Base-by-base conservation (phyloP, 139 green algal genomes). In the Chlorella sp. region DNA sequence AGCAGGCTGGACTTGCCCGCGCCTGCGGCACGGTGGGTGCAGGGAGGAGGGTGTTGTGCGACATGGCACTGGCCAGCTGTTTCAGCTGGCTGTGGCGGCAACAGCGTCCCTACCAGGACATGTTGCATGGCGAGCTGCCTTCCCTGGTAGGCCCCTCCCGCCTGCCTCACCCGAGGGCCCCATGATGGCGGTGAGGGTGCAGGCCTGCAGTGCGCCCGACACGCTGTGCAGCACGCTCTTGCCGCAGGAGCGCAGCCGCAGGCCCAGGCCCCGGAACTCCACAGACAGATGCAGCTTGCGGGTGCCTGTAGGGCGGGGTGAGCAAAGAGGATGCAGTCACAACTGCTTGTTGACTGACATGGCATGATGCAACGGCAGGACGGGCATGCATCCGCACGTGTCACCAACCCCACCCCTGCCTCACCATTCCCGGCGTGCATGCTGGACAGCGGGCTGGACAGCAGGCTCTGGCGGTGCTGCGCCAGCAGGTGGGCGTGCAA, bases 1-100 rank as follows among this genome's bases (percentile, higher is more conserved):
- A 95, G 87, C 57, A 95, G 81, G 17, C 87, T 88, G 3, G 88
- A 91, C 82, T 95, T 95, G 26, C 92, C 92, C 74, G 80, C 79
- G 16, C 78, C 76, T 82, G 76, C 76, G 4, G 13, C 13, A 30
- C n/a, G 13, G 72, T 39, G 34, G 21, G 70, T 18, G 25, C 44
- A 51, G 44, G 44, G 7, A 51, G 44, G 44, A 51, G 44, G 44
- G 44, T 51, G 44, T n/a, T n/a, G n/a, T n/a, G n/a, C n/a, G n/a
- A n/a, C n/a, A n/a, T n/a, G n/a, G n/a, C n/a, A n/a, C n/a, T n/a
- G n/a, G n/a, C n/a, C n/a, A n/a, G n/a, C n/a, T n/a, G n/a, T n/a
- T n/a, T n/a, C n/a, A n/a, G 44, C 7, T 51, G 44, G 44, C 7
- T 16, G 44, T 51, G 44, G 44, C 6, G 44, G 44, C 44, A 51